Percentiles rank a stretch among this genome's conserved stretches.
phyloP scores from a whole-genome alignment of 139 green algal genomes.

The Closterium sp. region DNA sequence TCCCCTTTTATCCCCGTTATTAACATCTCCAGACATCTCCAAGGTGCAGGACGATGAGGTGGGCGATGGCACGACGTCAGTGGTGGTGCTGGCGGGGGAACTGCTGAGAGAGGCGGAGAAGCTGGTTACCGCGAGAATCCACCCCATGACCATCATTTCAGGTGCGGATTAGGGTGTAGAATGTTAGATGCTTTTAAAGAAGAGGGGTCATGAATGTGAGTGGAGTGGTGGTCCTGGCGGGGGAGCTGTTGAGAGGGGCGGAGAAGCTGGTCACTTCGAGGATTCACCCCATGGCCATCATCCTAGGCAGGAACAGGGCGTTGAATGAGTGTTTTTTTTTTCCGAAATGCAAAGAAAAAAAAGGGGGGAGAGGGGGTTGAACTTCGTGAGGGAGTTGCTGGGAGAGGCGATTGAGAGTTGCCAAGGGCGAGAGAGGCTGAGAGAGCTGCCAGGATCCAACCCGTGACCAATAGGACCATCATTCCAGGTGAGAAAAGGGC shows the following conservation, averaged over 20 bases:
- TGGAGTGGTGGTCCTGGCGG: slow-evolving; percentile 84
- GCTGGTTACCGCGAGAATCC: slow-evolving; percentile 88
- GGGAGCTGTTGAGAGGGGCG: slow-evolving; percentile 92
- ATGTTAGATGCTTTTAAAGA: too few species aligned
- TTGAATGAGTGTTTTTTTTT: too few species aligned
- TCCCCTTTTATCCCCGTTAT: background rate
- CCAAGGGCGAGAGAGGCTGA: too few species aligned
- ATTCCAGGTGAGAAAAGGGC: too few species aligned
- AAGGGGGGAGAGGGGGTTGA: too few species aligned
- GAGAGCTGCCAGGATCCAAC: too few species aligned
- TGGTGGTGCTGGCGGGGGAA: slow-evolving; percentile 97
- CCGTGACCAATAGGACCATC: too few species aligned
- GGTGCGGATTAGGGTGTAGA: background rate
- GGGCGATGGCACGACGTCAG: slow-evolving; percentile 95
- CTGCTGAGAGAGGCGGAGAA: slow-evolving; percentile 94
- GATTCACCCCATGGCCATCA: slow-evolving; percentile 97
- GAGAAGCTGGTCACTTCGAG: slow-evolving; percentile 91
- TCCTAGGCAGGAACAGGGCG: background rate
- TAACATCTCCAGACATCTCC: slow-evolving; percentile 74
- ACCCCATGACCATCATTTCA: slow-evolving; percentile 98
- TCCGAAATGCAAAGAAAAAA: too few species aligned
- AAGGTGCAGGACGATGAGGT: slow-evolving; percentile 98
- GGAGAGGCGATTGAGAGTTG: too few species aligned
- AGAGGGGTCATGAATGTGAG: background rate
- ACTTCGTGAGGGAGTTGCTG: too few species aligned